phyloP scores from a whole-genome alignment of 1,284 basidiomycete species.

The Cutaneotrichosporon curvatum region DNA sequence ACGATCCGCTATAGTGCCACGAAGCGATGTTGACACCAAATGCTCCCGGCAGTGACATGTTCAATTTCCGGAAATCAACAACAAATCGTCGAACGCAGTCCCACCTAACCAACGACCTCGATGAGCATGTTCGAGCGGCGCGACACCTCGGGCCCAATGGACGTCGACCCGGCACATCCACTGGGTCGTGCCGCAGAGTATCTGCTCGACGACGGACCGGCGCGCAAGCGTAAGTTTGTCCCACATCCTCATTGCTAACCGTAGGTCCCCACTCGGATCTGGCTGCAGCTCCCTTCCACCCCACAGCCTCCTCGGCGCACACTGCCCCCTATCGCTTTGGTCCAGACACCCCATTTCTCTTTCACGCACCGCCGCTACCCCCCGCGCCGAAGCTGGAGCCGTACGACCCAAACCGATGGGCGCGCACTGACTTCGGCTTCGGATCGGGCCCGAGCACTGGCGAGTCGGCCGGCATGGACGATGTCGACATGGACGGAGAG shows the following conservation, averaged over 20 bases:
- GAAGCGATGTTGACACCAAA: not conserved
- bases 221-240: constrained; percentile 35
- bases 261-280: constrained; percentile 38
- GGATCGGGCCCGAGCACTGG: constrained; percentile 1
- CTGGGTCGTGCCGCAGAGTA: constrained; percentile 26
- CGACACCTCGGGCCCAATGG: constrained; percentile 39
- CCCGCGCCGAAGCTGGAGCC: constrained; percentile 15
- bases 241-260: not conserved
- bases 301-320: constrained; percentile 1
- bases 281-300: constrained; percentile 6
- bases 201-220: constrained; percentile 34
- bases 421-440: constrained; percentile 23
- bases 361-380: constrained; percentile 21
- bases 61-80: constrained; percentile 1
- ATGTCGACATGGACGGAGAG: constrained; percentile 30
- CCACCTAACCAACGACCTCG: not conserved
- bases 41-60: not conserved
- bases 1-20: no score
- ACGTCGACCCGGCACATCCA: constrained; percentile 28
- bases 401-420: constrained; percentile 37
- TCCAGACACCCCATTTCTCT: constrained; percentile 29
- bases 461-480: constrained; percentile 17
- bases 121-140: constrained; percentile 12
- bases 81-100: not conserved
- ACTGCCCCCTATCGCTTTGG: constrained; percentile 16